Evolutionary conservation across 179 eudicot species (phyloP).

Genomic region (Heliamphora pulchella): DNA sequence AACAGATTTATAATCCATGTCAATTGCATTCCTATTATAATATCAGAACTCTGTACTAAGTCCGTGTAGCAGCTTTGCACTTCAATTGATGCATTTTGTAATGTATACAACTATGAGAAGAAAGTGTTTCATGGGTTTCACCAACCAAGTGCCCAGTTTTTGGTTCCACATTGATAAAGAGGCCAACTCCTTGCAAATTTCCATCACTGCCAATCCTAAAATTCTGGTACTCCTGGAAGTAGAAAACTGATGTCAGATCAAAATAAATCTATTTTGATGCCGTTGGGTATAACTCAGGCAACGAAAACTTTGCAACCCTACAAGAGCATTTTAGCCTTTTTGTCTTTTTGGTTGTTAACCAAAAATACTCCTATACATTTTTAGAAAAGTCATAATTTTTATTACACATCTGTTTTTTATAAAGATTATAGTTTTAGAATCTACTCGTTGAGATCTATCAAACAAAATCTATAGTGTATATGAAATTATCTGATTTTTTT

Average conservation of each 20-base stretch:
- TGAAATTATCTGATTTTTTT: no score
- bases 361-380: no score
- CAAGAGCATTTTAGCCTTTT: no score
- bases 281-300: background rate
- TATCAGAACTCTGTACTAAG: background rate
- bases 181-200: conserved; percentile 92
- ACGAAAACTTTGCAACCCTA: background rate
- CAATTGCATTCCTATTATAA: background rate
- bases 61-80: background rate
- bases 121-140: conserved; percentile 9
- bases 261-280: background rate
- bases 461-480: no score
- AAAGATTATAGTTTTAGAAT: no score
- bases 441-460: no score
- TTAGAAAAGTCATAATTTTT: no score
- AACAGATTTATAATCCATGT: background rate
- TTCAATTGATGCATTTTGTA: background rate
- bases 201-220: conserved; percentile 94
- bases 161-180: conserved; percentile 71
- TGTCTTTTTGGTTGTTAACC: no score
- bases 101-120: background rate
- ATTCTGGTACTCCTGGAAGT: conserved; percentile 77
- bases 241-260: background rate
- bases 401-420: no score
- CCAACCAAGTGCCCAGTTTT: conserved; percentile 77